Evolutionary conservation across 2,329 filamentous ascomycete genomes (phyloP).

Genomic region (Graphiopsis chlorocephala): DNA sequence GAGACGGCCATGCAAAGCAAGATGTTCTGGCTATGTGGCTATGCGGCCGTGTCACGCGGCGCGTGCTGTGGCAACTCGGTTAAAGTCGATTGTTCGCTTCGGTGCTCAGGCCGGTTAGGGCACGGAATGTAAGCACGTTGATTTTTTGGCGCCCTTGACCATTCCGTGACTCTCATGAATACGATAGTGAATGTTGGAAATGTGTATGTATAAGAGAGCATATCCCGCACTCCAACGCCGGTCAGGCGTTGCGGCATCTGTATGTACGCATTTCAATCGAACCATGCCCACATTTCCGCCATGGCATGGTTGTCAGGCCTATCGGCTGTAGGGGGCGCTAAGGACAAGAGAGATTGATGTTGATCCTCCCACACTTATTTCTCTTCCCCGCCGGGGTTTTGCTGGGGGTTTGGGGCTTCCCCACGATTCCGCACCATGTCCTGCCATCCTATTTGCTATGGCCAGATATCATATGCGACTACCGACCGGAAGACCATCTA

Average conservation of each 20-base stretch:
- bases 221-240: neutral
- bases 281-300: neutral
- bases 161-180: neutral
- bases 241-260: neutral
- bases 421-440: neutral
- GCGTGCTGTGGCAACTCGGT: neutral
- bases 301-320: neutral
- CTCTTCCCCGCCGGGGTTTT: neutral
- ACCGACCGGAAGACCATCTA: neutral
- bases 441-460: neutral
- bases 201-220: neutral
- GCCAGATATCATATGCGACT: neutral
- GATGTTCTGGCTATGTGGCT: slow-evolving; percentile 4
- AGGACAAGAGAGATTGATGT: slow-evolving; percentile 2
- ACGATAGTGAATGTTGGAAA: neutral
- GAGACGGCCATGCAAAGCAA: neutral
- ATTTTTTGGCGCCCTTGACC: neutral
- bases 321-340: slow-evolving; percentile 4
- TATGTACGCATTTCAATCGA: neutral
- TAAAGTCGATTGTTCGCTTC: slow-evolving; percentile 6
- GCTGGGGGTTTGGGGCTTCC: neutral
- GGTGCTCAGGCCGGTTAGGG: slow-evolving; percentile 5
- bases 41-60: slow-evolving; percentile 13
- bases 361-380: neutral
- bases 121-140: neutral